phyloP scores from a whole-genome alignment of 164 flowering plant genomes.

The Chloranthus sessilifolius region DNA sequence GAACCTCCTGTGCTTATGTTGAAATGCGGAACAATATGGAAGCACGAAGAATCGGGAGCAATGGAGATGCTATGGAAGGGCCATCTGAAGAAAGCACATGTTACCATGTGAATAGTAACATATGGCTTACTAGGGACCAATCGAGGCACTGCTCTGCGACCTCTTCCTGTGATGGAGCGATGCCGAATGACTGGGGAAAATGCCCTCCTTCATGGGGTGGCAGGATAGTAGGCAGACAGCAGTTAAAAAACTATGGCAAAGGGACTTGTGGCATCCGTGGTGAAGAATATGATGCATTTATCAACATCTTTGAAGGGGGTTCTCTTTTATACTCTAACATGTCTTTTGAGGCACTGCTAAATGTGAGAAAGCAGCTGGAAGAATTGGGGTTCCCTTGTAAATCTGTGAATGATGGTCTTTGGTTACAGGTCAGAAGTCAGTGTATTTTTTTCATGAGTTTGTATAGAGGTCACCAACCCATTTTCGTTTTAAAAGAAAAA shows the following conservation, averaged over 20 bases:
- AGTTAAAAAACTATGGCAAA: slow-evolving; percentile 43
- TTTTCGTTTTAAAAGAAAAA: too few species aligned
- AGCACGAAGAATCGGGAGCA: slow-evolving; percentile 29
- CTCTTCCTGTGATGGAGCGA: slow-evolving; percentile 45
- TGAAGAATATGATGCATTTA: slow-evolving; percentile 79
- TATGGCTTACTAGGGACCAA: slow-evolving; percentile 63
- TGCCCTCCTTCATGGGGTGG: slow-evolving; percentile 91
- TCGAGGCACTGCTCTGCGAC: slow-evolving; percentile 42
- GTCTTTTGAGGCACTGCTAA: slow-evolving; percentile 90
- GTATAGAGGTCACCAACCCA: not conserved
- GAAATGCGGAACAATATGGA: slow-evolving; percentile 38
- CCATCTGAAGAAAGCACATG: slow-evolving; percentile 75
- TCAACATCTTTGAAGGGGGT: slow-evolving; percentile 88
- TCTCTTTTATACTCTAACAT: slow-evolving; percentile 91
- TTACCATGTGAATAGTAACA: slow-evolving; percentile 38
- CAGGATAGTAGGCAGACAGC: slow-evolving; percentile 72
- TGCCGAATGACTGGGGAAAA: slow-evolving; percentile 74
- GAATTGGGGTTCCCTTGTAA: slow-evolving; percentile 97
- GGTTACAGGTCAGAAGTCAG: slow-evolving; percentile 76
- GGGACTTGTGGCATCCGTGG: slow-evolving; percentile 40
- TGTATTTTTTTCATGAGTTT: not conserved
- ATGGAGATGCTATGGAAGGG: slow-evolving; percentile 60
- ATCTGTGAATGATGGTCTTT: slow-evolving; percentile 94
- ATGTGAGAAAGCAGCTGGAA: slow-evolving; percentile 90
- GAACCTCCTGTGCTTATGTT: slow-evolving; percentile 43